A percentile compares a stretch with the other conserved stretches of the same genome.
These are phyloP conservation scores for Hygrophila difformis DNA, from an alignment of 257 asterid species.

Conservation along the genomic window DNA sequence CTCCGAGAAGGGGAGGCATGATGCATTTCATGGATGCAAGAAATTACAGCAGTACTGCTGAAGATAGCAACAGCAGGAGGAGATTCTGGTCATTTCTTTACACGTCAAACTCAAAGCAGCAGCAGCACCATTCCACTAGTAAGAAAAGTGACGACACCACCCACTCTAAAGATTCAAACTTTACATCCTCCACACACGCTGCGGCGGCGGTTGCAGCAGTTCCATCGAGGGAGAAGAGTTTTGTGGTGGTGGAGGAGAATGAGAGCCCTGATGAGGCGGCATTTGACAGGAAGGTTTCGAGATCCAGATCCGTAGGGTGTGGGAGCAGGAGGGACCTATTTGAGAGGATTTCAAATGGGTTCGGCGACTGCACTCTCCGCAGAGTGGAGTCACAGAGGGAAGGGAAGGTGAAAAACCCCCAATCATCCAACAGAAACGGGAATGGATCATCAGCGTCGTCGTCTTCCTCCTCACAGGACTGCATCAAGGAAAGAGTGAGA, in stretches of 20 bases:
- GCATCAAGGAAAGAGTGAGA: slow-evolving; percentile 73
- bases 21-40: slow-evolving; percentile 50
- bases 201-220: slow-evolving; percentile 13
- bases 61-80: slow-evolving; percentile 40
- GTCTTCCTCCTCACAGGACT: too few relatives aligned
- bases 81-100: slow-evolving; percentile 88
- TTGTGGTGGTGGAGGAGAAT: slow-evolving; percentile 57
- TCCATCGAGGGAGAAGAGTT: slow-evolving; percentile 39
- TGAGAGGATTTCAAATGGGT: slow-evolving; percentile 92
- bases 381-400: slow-evolving; percentile 96
- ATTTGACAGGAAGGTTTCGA: slow-evolving; percentile 71
- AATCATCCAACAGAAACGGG: slow-evolving; percentile 29
- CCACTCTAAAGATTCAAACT: slow-evolving; percentile 31
- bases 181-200: slow-evolving; percentile 31
- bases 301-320: slow-evolving; percentile 98
- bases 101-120: too few relatives aligned
- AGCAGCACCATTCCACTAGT: slow-evolving; percentile 20
- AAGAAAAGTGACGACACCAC: slow-evolving; percentile 30
- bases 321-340: slow-evolving; percentile 96
- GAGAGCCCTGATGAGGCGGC: slow-evolving; percentile 52
- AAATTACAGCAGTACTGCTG: slow-evolving; percentile 35
- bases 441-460: too few relatives aligned
- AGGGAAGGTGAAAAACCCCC: slow-evolving; percentile 51
- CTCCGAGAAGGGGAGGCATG: slow-evolving; percentile 35
- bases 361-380: slow-evolving; percentile 89